Evolutionary conservation across 148 eudicot genomes (phyloP).

Genomic region (Vaccinium macrocarpon): DNA sequence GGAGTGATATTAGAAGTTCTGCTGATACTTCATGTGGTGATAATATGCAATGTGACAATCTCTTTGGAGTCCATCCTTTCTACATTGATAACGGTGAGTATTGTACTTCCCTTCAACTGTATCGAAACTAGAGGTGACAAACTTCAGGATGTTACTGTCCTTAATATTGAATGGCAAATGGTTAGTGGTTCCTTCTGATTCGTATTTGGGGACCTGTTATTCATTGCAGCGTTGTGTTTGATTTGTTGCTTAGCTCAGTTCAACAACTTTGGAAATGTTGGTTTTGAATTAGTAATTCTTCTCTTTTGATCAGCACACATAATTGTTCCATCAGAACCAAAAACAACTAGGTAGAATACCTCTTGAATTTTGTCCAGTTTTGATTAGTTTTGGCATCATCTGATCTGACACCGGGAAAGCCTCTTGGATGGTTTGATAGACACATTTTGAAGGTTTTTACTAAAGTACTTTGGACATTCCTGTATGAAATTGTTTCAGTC

Average conservation of each 20-base stretch:
- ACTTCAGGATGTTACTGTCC: background rate
- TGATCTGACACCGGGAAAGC: background rate
- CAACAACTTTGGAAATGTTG: background rate
- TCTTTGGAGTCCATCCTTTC: slow-evolving; percentile 86
- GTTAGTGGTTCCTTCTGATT: background rate
- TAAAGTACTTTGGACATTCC: background rate
- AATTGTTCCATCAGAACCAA: background rate
- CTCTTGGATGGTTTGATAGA: slow-evolving; percentile 2
- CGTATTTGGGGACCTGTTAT: too few relatives aligned
- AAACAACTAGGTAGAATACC: background rate
- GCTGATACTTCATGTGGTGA: slow-evolving; percentile 20
- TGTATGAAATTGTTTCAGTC: background rate
- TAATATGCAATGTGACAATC: slow-evolving; percentile 52
- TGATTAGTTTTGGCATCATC: background rate
- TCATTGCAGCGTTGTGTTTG: background rate
- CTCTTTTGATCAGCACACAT: background rate
- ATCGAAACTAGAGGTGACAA: background rate
- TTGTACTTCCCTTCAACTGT: background rate
- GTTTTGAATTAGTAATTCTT: background rate
- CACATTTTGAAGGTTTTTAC: background rate
- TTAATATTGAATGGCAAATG: background rate
- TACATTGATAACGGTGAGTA: slow-evolving; percentile 66
- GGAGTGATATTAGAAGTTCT: slow-evolving; percentile 41
- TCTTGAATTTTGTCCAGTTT: background rate
- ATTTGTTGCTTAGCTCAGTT: background rate